Conservation (phyloP, 2,329 filamentous ascomycete species). For the Xylaria sp. region DNA sequence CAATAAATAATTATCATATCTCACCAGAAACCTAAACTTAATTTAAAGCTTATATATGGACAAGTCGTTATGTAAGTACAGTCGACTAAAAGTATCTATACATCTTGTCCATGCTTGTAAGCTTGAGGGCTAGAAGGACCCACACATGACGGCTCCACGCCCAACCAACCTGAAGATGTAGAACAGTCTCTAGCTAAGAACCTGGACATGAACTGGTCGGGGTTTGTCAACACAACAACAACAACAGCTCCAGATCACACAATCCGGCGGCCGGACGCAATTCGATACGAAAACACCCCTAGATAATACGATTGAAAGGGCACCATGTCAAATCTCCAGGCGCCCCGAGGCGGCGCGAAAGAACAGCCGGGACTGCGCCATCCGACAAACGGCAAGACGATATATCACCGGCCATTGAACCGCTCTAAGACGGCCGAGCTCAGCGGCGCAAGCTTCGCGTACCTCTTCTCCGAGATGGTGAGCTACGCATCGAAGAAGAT, state of each 20-base stretch:
- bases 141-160: neutral
- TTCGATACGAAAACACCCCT: neutral
- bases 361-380: conserved; percentile 74
- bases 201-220: too few species aligned
- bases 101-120: too few species aligned
- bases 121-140: neutral
- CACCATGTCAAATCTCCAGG: conserved; percentile 58
- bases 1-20: conserved; percentile 1
- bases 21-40: neutral
- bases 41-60: neutral
- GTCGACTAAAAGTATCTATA: neutral
- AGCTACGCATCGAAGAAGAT: conserved; percentile 90
- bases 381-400: conserved; percentile 92
- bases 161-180: too few species aligned
- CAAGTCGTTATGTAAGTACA: neutral
- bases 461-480: conserved; percentile 96
- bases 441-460: conserved; percentile 92
- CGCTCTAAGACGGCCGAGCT: conserved; percentile 86
- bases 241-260: neutral
- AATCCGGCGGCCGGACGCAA: conserved; percentile 1
- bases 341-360: conserved; percentile 52
- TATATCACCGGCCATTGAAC: conserved; percentile 95
- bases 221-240: neutral
- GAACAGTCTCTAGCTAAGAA: too few species aligned
- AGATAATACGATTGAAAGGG: neutral